phyloP scores from a whole-genome alignment of 768 basidiomycete genomes.

The Harrya chromipes region DNA sequence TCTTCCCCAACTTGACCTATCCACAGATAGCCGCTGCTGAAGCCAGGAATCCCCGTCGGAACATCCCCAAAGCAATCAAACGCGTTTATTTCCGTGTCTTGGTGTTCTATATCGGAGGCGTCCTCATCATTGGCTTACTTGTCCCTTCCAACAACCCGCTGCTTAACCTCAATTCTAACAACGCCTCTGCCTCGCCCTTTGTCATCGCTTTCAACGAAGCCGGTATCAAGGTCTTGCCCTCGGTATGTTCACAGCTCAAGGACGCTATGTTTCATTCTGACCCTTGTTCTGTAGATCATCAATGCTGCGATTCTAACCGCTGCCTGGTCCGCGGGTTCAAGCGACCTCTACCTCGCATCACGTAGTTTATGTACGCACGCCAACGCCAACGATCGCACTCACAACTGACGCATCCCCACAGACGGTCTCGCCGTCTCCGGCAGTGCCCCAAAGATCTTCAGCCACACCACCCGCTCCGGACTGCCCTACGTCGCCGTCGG shows the following conservation, averaged over 20 bases:
- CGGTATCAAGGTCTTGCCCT: slow-evolving; percentile 58
- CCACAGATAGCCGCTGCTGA: slow-evolving; percentile 43
- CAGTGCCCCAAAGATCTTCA: slow-evolving; percentile 53
- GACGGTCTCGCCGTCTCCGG: slow-evolving; percentile 51
- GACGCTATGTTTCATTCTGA: not conserved
- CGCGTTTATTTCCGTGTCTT: slow-evolving; percentile 46
- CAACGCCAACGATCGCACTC: not conserved
- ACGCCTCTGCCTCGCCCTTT: slow-evolving; percentile 50
- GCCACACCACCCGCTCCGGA: slow-evolving; percentile 36
- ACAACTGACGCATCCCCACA: slow-evolving; percentile 27
- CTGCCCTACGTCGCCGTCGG: slow-evolving; percentile 44
- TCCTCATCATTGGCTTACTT: slow-evolving; percentile 47
- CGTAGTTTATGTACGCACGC: slow-evolving; percentile 35
- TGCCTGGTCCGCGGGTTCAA: slow-evolving; percentile 42
- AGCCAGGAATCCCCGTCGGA: slow-evolving; percentile 47
- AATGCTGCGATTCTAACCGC: slow-evolving; percentile 44
- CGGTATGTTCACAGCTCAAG: slow-evolving; percentile 26
- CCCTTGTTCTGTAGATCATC: slow-evolving; percentile 21
- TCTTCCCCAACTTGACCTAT: not conserved
- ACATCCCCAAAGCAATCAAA: slow-evolving; percentile 38
- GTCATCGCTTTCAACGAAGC: slow-evolving; percentile 56
- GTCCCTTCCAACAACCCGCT: slow-evolving; percentile 45
- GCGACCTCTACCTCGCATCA: slow-evolving; percentile 39
- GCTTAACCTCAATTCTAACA: slow-evolving; percentile 36
- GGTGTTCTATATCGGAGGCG: slow-evolving; percentile 38